Conservation (phyloP, 2,329 filamentous ascomycete species). For the Claviceps spartinae region DNA sequence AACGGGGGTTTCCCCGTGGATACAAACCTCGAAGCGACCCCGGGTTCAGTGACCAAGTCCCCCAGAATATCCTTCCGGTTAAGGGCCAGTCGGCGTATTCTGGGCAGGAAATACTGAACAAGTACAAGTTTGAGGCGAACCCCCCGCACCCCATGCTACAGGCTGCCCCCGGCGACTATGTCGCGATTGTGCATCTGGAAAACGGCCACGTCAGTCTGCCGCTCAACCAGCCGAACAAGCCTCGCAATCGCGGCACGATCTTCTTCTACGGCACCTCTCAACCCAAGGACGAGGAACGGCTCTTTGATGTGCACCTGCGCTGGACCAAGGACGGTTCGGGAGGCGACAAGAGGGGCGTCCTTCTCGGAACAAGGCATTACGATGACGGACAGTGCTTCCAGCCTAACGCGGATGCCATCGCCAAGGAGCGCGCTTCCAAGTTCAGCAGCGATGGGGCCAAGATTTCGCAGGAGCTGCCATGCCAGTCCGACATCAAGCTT, state of each 20-base stretch:
- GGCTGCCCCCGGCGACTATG: constrained; percentile 44
- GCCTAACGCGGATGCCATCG: constrained; percentile 47
- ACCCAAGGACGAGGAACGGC: constrained; percentile 35
- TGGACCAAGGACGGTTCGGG: constrained; percentile 76
- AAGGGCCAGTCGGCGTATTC: constrained; percentile 50
- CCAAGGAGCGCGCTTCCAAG: constrained; percentile 40
- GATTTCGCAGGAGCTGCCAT: constrained; percentile 51
- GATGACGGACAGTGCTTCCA: constrained; percentile 90
- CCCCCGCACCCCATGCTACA: constrained; percentile 47
- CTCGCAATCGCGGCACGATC: constrained; percentile 53
- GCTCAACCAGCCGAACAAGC: constrained; percentile 42
- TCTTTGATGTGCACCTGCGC: constrained; percentile 52
- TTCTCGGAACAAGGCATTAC: constrained; percentile 67
- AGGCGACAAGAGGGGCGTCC: constrained; percentile 61
- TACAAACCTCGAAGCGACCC: constrained; percentile 44
- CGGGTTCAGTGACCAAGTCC: constrained; percentile 42
- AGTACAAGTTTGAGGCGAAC: constrained; percentile 22
- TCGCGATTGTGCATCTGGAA: constrained; percentile 57
- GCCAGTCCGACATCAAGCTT: constrained; percentile 69
- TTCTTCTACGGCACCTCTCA: constrained; percentile 60
- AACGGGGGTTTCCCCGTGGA: constrained; percentile 61
- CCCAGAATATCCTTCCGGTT: constrained; percentile 50
- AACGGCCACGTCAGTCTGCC: constrained; percentile 62
- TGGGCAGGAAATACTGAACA: constrained; percentile 38
- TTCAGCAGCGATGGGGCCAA: constrained; percentile 39